These are phyloP conservation scores for Nyssa sinensis DNA, from an alignment of 148 eudicot genomes.

Conservation along the genomic window DNA sequence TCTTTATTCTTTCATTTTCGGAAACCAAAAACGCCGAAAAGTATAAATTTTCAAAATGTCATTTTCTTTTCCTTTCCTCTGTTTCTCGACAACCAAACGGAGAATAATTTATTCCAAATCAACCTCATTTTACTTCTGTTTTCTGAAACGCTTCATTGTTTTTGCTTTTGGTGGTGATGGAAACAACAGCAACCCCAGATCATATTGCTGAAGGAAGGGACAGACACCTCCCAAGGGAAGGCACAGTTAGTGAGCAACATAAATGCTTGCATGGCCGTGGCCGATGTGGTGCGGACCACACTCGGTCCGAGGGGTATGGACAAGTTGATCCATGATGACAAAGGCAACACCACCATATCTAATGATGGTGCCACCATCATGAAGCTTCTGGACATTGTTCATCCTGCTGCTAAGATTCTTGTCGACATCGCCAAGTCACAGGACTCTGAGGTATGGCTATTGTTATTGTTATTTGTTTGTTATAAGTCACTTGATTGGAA, in stretches of 20 bases:
- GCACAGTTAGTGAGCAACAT: constrained; percentile 95
- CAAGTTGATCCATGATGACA: constrained; percentile 89
- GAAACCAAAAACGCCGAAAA: not conserved
- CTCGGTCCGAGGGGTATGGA: constrained; percentile 98
- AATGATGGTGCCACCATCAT: constrained; percentile 99
- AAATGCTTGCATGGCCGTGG: constrained; percentile 77
- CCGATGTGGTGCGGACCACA: constrained; percentile 89
- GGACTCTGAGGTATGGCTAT: constrained; percentile 72
- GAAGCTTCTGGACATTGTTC: constrained; percentile 92
- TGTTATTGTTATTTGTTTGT: no score
- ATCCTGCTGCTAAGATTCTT: constrained; percentile 94
- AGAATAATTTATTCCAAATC: not conserved
- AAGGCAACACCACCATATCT: constrained; percentile 89
- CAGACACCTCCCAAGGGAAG: constrained; percentile 96
- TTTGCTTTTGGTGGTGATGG: constrained; percentile 5
- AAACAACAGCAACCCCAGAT: constrained; percentile 80
- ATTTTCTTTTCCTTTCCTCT: not conserved
- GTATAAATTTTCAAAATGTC: not conserved
- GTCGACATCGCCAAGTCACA: constrained; percentile 96
- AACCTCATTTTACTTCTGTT: not conserved
- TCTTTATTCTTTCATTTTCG: no score
- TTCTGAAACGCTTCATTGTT: not conserved
- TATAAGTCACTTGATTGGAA: no score
- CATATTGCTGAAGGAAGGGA: constrained; percentile 91
- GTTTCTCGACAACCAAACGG: not conserved